Conservation (phyloP, 2,329 filamentous ascomycete genomes). For the Diplocarpon rosae region DNA sequence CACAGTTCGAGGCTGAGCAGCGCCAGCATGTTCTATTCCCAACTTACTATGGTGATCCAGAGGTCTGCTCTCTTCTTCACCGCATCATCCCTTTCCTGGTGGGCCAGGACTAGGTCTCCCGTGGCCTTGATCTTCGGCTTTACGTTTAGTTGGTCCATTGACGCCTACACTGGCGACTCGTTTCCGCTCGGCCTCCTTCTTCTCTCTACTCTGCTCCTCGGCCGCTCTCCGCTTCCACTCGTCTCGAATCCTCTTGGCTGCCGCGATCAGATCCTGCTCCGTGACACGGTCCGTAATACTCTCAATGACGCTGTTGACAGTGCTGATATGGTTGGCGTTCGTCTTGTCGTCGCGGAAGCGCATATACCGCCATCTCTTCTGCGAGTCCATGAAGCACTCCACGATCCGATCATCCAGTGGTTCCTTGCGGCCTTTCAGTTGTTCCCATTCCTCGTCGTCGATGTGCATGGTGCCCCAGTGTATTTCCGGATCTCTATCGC, state of each 20-base stretch:
- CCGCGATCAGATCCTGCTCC: constrained; percentile 65
- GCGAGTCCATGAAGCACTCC: constrained; percentile 73
- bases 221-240: constrained; percentile 54
- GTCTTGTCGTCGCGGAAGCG: constrained; percentile 88
- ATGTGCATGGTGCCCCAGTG: constrained; percentile 58
- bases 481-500: constrained; percentile 37
- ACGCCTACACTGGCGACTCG: constrained; percentile 8
- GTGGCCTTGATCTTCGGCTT: constrained; percentile 21
- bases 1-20: not conserved
- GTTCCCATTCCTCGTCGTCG: constrained; percentile 71
- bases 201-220: constrained; percentile 13
- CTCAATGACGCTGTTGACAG: constrained; percentile 75
- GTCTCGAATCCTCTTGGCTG: constrained; percentile 60
- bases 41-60: not conserved
- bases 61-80: not conserved
- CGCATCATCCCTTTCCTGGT: constrained; percentile 8
- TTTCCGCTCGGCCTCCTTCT: constrained; percentile 14
- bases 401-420: constrained; percentile 81
- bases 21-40: not conserved
- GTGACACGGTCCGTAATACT: constrained; percentile 81
- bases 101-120: constrained; percentile 22
- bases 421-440: constrained; percentile 59
- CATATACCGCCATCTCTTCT: constrained; percentile 72
- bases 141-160: constrained; percentile 16
- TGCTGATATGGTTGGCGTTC: constrained; percentile 79